Base-by-base conservation (phyloP, 139 green algal genomes). In the Microglena sp. region DNA sequence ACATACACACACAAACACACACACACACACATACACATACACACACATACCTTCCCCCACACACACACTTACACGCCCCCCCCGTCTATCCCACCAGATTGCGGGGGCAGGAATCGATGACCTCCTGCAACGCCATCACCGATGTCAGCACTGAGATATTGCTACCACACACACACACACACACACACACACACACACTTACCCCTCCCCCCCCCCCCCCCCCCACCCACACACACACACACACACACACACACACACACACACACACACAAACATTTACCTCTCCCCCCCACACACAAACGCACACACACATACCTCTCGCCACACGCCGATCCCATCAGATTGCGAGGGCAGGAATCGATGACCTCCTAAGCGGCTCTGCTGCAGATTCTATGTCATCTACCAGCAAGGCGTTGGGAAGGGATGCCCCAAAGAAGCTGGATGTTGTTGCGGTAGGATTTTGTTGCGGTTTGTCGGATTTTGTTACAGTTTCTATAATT, bases 321-420 rank as follows among this genome's bases (percentile, higher is more conserved):
- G 29, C 30, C 4, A 62, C 62, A 28, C 45, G 40, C n/a, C n/a
- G n/a, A n/a, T n/a, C n/a, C n/a, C 46, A 53, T 21, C 64, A 58
- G 43, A 33, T 77, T 40, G 34, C 67, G 18, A 43, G 76, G 2
- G 76, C 76, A 1, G 76, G 71, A n/a, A 66, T 82, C 0, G 71
- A 77, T n/a, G 71, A 62, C n/a, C 28, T 72, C 22, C 40, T 50
- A n/a, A n/a, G n/a, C n/a, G n/a, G n/a, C n/a, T n/a, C n/a, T n/a
- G n/a, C n/a, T n/a, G n/a, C n/a, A n/a, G n/a, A n/a, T n/a, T n/a
- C n/a, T n/a, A n/a, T n/a, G n/a, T n/a, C n/a, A n/a, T n/a, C n/a
- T n/a, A n/a, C n/a, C n/a, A n/a, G n/a, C n/a, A n/a, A n/a, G n/a
- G n/a, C n/a, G n/a, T n/a, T n/a, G n/a, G n/a, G n/a, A n/a, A n/a